These are phyloP conservation scores for Thymus mandschuricus DNA, from an alignment of 257 asterid species.

Conservation along the genomic window DNA sequence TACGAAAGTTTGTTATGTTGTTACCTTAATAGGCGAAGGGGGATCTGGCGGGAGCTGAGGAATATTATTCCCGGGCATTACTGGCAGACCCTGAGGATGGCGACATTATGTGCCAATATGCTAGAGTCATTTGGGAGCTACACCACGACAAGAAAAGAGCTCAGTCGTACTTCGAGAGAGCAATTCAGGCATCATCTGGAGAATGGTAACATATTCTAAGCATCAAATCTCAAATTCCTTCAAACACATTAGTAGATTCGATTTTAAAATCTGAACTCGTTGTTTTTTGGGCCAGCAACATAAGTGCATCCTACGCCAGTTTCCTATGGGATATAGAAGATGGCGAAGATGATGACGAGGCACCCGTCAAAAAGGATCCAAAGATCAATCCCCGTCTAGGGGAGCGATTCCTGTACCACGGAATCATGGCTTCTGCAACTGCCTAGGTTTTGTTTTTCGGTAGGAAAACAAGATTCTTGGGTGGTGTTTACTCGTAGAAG, in stretches of 20 bases:
- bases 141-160: slow-evolving; percentile 64
- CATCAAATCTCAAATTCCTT: background rate
- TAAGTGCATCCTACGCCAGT: slow-evolving; percentile 77
- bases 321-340: slow-evolving; percentile 72
- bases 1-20: too few species aligned
- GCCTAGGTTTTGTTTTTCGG: slow-evolving; percentile 24
- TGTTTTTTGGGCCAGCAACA: slow-evolving; percentile 20
- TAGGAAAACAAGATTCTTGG: too few species aligned
- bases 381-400: background rate
- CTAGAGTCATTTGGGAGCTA: slow-evolving; percentile 68
- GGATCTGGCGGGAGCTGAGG: slow-evolving; percentile 65
- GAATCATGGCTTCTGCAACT: slow-evolving; percentile 44
- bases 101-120: slow-evolving; percentile 69
- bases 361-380: slow-evolving; percentile 25
- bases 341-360: slow-evolving; percentile 47
- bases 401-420: slow-evolving; percentile 25
- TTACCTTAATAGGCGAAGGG: slow-evolving; percentile 44
- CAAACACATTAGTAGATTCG: background rate
- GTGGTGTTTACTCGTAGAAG: too few species aligned
- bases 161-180: slow-evolving; percentile 57
- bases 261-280: too few species aligned
- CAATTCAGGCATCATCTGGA: slow-evolving; percentile 56
- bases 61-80: slow-evolving; percentile 70
- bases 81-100: slow-evolving; percentile 79
- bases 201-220: slow-evolving; percentile 49